Evolutionary conservation across 2,329 filamentous ascomycete genomes (phyloP), one percentile per base, ranked within the genome.

Genomic region (Pseudogymnoascus sp.): DNA sequence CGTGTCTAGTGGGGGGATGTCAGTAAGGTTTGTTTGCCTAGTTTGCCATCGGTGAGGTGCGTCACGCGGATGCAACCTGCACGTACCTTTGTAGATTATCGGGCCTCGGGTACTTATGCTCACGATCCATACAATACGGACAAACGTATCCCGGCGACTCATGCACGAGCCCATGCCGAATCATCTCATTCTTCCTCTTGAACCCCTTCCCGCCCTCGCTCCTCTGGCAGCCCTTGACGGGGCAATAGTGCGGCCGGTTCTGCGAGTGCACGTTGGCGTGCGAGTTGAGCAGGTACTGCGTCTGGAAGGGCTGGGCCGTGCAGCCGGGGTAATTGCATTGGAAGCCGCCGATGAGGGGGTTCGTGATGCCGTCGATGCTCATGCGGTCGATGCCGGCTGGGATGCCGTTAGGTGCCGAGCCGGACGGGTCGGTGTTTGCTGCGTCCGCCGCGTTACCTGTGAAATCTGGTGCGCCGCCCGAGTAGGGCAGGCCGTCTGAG

Each of bases 111-210:
- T 97, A 97, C 73, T 89, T 93, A 75, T 97, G 93, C 73, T 97
- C 92, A 68, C 92, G 83, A 71, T 96, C 92, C 1, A 91, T 90
- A 74, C 95, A 99, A 73, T 97, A 97, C 0, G 95, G 95, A 74
- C 95, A 99, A 31, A 96, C 87, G 71, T 97, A 99, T 65, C 93
- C 93, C 1, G 95, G 95, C 6, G 91, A 96, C 68, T 92, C 88
- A 72, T 99, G 95, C 3, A 97, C 95, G 2, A 97, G 82, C 1
- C 93, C 93, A 71, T 89, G 86, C 29, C 86, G 77, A 56, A 88
- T 88, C 86, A 89, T 88, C 72, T 89, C 86, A 68, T 89, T 89
- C 73, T 88, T 89, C 64, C 86, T 80, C 73, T 89, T 89, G 73
- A 89, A 89, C 0, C 86, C 86, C 67, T 85, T 86, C 3, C 86